Conservation (phyloP, 441 rosid genomes). For the Arabidopsis hybrid region DNA sequence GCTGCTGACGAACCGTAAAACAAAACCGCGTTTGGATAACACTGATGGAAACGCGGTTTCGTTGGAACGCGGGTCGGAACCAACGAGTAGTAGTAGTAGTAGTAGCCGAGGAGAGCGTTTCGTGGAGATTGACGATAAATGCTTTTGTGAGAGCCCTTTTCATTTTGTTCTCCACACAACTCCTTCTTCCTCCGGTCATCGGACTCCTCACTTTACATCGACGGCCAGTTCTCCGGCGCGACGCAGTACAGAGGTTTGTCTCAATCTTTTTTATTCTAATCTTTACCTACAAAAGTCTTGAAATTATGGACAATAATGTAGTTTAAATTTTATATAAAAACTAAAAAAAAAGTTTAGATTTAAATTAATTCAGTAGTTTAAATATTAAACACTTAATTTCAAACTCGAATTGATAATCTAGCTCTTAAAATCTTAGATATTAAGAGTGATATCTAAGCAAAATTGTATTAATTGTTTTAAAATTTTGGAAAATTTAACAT, state of each 20-base stretch:
- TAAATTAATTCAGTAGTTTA: background rate
- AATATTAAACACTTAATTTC: background rate
- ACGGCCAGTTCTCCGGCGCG: constrained; percentile 67
- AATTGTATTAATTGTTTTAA: too few relatives aligned
- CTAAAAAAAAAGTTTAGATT: background rate
- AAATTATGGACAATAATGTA: background rate
- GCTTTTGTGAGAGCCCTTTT: constrained; percentile 73
- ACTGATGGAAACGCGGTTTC: constrained; percentile 33
- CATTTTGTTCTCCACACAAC: constrained; percentile 64
- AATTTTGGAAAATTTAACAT: background rate
- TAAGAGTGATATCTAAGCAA: background rate
- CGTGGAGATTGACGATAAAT: constrained; percentile 42
- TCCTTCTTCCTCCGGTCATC: constrained; percentile 58
- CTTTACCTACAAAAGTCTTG: background rate
- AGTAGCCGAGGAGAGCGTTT: constrained; percentile 48
- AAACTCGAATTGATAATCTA: background rate
- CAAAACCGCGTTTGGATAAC: constrained; percentile 43
- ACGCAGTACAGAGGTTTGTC: constrained; percentile 57
- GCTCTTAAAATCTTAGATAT: background rate
- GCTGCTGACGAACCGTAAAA: constrained; percentile 53
- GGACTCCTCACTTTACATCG: constrained; percentile 71
- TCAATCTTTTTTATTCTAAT: constrained; percentile 32
- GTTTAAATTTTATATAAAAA: background rate
- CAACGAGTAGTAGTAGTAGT: constrained; percentile 36
- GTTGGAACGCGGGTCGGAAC: constrained; percentile 38